Conservation (phyloP, 805 yeast species). For the Teunomyces gatunensis region DNA sequence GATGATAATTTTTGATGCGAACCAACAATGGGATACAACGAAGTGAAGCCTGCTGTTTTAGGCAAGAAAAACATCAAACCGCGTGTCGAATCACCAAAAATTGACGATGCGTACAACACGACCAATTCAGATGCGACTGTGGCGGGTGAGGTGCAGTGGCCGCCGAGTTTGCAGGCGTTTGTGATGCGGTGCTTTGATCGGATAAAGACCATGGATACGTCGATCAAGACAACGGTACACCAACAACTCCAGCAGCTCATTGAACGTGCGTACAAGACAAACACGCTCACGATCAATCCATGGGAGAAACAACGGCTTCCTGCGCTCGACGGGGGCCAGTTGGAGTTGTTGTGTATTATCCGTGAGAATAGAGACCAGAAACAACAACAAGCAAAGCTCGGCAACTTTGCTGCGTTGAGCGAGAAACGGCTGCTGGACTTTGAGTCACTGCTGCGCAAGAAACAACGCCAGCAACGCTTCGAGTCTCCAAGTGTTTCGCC, state of each 20-base stretch:
- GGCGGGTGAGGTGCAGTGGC: constrained; percentile 39
- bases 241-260: constrained; percentile 49
- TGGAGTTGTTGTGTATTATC: constrained; percentile 11
- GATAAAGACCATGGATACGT: constrained; percentile 35
- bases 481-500: constrained; percentile 19
- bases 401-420: constrained; percentile 5
- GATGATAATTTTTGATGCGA: not conserved
- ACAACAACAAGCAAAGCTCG: not conserved
- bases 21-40: constrained; percentile 17
- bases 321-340: constrained; percentile 21
- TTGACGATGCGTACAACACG: not conserved
- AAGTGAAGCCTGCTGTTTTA: constrained; percentile 18
- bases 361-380: not conserved
- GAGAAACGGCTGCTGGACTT: constrained; percentile 8
- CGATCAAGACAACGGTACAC: constrained; percentile 40
- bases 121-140: too few relatives aligned
- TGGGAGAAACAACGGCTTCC: constrained; percentile 58
- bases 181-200: constrained; percentile 46
- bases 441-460: constrained; percentile 35
- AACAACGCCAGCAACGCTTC: constrained; percentile 50
- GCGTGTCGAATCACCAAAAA: not conserved
- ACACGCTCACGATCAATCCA: constrained; percentile 46
- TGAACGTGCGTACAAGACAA: constrained; percentile 44
- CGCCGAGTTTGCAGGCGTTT: constrained; percentile 50
- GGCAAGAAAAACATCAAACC: not conserved